Evolutionary conservation across 73 alveolate species (phyloP).

Genomic region (Tetrahymena malaccensis): DNA sequence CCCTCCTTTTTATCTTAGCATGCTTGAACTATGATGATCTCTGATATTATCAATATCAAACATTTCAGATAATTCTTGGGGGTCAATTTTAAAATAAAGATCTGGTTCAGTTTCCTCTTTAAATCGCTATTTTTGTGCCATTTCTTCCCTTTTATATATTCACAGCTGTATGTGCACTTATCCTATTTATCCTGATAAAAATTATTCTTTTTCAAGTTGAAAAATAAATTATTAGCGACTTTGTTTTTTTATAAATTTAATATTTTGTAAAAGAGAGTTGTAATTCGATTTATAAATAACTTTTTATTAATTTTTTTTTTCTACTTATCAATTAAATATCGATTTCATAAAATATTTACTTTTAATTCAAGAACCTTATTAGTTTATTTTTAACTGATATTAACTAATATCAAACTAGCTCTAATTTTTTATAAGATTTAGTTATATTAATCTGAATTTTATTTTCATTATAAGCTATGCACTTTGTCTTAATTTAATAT

Average conservation of each 20-base stretch:
- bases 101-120: background rate
- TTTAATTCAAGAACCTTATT: background rate
- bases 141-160: background rate
- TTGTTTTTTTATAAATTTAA: too few relatives aligned
- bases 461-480: too few relatives aligned
- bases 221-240: background rate
- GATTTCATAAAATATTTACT: background rate
- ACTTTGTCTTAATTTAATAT: too few relatives aligned
- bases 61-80: background rate
- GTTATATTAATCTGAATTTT: background rate
- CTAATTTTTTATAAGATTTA: background rate
- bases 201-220: too few relatives aligned
- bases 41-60: background rate
- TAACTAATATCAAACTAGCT: background rate
- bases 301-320: too few relatives aligned
- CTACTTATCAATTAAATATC: background rate
- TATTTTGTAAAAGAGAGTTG: background rate
- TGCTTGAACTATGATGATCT: background rate
- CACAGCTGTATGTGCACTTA: background rate
- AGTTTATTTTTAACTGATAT: background rate
- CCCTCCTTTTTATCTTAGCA: background rate
- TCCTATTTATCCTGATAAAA: background rate
- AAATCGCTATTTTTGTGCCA: background rate
- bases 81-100: background rate
- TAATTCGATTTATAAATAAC: background rate